phyloP scores from a whole-genome alignment of 768 basidiomycete species.

The Dacryopinax primogenitus region DNA sequence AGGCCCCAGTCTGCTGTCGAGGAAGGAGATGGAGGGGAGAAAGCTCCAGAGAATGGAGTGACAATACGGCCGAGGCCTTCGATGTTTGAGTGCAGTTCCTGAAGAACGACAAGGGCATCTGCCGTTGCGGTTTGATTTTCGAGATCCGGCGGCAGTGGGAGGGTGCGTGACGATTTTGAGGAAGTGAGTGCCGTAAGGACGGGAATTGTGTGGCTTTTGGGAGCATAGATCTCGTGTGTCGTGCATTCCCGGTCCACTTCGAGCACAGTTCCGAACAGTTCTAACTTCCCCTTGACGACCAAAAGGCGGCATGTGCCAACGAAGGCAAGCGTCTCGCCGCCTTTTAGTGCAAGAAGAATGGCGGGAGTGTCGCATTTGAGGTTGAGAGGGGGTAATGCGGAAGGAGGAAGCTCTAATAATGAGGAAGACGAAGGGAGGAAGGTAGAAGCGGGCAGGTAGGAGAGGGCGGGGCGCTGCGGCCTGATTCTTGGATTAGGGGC shows the following conservation, averaged over 20 bases:
- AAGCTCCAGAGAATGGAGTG: constrained; percentile 48
- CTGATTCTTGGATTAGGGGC: neutral
- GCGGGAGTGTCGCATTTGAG: constrained; percentile 19
- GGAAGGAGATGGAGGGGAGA: constrained; percentile 37
- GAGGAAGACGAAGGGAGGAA: constrained; percentile 28
- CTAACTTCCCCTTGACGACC: constrained; percentile 49
- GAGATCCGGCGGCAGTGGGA: constrained; percentile 10
- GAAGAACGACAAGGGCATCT: constrained; percentile 41
- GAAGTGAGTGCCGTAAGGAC: constrained; percentile 28
- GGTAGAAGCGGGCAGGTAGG: neutral
- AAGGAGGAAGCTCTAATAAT: constrained; percentile 33
- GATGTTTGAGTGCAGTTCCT: constrained; percentile 46
- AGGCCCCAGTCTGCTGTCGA: constrained; percentile 39
- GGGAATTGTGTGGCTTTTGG: constrained; percentile 67
- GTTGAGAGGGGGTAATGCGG: constrained; percentile 29
- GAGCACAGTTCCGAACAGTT: constrained; percentile 41
- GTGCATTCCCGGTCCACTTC: constrained; percentile 11
- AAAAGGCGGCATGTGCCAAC: constrained; percentile 51
- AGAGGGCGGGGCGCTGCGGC: neutral
- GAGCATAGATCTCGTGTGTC: constrained; percentile 52
- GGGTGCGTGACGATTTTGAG: neutral
- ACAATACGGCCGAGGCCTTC: constrained; percentile 55
- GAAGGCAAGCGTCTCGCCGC: constrained; percentile 47
- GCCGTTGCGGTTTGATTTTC: constrained; percentile 18
- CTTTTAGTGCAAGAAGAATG: constrained; percentile 35